Percentiles rank a stretch among this genome's conserved stretches.
phyloP scores from a whole-genome alignment of 176 grass and related monocot genomes.

The Leersia perrieri region DNA sequence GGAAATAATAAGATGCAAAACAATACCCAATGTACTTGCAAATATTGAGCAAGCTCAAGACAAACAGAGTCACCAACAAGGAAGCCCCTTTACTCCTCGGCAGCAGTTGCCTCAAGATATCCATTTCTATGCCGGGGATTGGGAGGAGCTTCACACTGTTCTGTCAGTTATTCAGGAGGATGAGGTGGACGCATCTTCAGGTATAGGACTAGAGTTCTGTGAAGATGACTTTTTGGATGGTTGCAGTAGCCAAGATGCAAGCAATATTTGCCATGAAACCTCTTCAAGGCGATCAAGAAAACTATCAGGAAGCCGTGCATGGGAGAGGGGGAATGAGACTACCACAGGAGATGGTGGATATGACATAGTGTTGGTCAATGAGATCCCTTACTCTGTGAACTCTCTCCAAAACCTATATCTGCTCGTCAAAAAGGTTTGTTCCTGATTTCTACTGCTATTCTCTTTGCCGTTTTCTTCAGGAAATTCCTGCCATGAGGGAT shows the following conservation, averaged over 20 bases:
- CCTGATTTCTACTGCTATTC: neutral
- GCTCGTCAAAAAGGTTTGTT: slow-evolving; percentile 70
- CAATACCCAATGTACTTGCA: slow-evolving; percentile 71
- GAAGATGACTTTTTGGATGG: slow-evolving; percentile 76
- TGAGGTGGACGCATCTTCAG: slow-evolving; percentile 43
- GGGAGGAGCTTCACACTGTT: slow-evolving; percentile 69
- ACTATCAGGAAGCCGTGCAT: slow-evolving; percentile 70
- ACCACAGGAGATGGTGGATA: slow-evolving; percentile 62
- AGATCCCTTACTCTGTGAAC: slow-evolving; percentile 51
- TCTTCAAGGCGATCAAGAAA: slow-evolving; percentile 64
- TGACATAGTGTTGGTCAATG: slow-evolving; percentile 75
- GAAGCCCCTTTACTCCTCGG: slow-evolving; percentile 69
- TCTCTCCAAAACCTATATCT: slow-evolving; percentile 58
- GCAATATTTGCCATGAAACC: slow-evolving; percentile 44
- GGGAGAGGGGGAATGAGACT: slow-evolving; percentile 68
- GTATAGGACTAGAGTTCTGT: slow-evolving; percentile 48
- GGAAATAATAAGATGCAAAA: slow-evolving; percentile 77
- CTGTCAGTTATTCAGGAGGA: slow-evolving; percentile 58
- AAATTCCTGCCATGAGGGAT: neutral
- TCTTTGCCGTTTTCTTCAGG: neutral
- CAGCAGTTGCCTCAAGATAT: slow-evolving; percentile 63
- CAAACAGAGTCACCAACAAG: slow-evolving; percentile 50
- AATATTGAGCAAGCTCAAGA: slow-evolving; percentile 77
- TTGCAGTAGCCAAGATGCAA: slow-evolving; percentile 60
- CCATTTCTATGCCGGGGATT: slow-evolving; percentile 70